Conservation (phyloP, 2,329 filamentous ascomycete genomes). For the Zymoseptoria passerinii region DNA sequence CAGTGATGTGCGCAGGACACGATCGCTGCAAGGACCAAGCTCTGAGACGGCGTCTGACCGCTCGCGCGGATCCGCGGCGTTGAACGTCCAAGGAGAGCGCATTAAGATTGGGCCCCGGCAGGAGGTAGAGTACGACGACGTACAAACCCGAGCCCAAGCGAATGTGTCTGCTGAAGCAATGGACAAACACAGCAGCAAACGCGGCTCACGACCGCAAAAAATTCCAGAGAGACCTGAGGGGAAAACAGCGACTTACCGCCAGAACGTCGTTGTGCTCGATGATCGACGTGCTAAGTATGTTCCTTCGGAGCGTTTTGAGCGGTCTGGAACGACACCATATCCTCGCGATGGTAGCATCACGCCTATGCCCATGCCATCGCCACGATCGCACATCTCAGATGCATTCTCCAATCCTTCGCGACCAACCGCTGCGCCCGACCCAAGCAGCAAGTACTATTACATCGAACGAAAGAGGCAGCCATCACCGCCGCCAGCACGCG, state of each 20-base stretch:
- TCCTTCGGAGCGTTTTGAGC: not conserved
- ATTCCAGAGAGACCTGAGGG: not conserved
- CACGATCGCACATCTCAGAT: not conserved
- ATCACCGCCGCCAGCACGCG: not conserved
- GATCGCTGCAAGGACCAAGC: not conserved
- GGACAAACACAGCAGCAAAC: not conserved
- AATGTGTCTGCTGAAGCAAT: not conserved
- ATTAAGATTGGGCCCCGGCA: not conserved
- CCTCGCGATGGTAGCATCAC: conserved; percentile 1
- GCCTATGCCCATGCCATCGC: conserved; percentile 7
- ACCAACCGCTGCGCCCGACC: not conserved
- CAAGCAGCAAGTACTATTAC: not conserved
- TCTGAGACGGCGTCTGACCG: not conserved
- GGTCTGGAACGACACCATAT: not conserved
- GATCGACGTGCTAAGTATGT: not conserved
- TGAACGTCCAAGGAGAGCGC: not conserved
- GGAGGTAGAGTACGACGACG: not conserved
- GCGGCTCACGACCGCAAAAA: not conserved
- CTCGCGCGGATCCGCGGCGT: not conserved
- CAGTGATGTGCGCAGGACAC: not conserved
- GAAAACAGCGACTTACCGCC: not conserved
- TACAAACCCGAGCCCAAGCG: not conserved
- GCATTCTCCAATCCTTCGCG: no score
- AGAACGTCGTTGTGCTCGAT: not conserved
- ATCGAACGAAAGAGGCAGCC: not conserved